Evolutionary conservation across 2,329 filamentous ascomycete genomes (phyloP).

Genomic region (Aureobasidium vineae): DNA sequence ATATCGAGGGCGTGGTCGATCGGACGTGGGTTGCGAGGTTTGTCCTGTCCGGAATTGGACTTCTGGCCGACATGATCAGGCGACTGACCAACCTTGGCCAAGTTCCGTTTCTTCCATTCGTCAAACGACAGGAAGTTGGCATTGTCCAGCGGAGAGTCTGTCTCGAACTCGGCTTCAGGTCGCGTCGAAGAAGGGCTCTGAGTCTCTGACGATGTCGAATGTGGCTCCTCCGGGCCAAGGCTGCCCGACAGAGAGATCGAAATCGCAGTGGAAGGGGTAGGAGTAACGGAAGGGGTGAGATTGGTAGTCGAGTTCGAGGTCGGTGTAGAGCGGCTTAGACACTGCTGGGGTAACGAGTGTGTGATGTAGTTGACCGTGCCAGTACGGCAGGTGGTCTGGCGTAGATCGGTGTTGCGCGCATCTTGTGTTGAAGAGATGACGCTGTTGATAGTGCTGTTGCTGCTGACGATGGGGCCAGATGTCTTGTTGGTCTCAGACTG

Average conservation of each 20-base stretch:
- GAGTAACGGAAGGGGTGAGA: slow-evolving; percentile 11
- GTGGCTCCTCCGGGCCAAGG: neutral
- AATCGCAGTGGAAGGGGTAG: neutral
- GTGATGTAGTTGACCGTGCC: slow-evolving; percentile 80
- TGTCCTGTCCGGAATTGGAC: slow-evolving; percentile 43
- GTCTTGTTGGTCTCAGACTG: slow-evolving; percentile 19
- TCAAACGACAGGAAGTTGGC: slow-evolving; percentile 93
- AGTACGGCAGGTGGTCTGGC: slow-evolving; percentile 45
- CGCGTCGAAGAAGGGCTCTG: slow-evolving; percentile 30
- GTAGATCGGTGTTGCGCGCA: neutral
- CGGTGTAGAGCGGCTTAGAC: slow-evolving; percentile 56
- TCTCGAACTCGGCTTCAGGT: slow-evolving; percentile 53
- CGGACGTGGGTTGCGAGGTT: slow-evolving; percentile 50
- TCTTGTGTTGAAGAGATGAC: neutral
- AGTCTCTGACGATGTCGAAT: neutral
- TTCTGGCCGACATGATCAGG: slow-evolving; percentile 63
- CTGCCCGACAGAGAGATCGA: neutral
- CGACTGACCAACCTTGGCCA: slow-evolving; percentile 79
- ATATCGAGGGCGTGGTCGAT: slow-evolving; percentile 70
- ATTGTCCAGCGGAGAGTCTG: slow-evolving; percentile 67
- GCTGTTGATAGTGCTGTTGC: neutral
- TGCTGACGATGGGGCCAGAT: slow-evolving; percentile 5
- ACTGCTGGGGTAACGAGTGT: slow-evolving; percentile 72
- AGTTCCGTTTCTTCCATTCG: slow-evolving; percentile 94
- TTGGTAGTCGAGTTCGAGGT: slow-evolving; percentile 15